Conservation (phyloP, 768 basidiomycete genomes). For the Mycena vulgaris region DNA sequence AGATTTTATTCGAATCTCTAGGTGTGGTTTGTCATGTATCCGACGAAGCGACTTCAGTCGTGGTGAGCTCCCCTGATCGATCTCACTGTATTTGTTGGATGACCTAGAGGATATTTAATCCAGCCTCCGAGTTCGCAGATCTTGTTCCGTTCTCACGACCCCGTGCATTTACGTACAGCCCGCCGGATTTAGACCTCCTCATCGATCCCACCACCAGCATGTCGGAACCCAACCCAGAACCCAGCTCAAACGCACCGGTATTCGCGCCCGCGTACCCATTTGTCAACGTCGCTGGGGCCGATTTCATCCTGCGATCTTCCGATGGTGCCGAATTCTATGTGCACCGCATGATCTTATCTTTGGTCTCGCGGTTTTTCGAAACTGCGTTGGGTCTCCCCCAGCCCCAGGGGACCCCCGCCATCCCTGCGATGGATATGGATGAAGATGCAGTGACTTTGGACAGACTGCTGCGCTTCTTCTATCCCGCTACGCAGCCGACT, state of each 20-base stretch:
- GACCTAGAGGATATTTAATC: no score
- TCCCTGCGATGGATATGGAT: not conserved
- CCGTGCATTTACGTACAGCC: no score
- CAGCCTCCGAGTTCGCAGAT: no score
- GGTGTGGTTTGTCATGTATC: no score
- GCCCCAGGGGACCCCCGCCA: not conserved
- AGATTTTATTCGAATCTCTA: no score
- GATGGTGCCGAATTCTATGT: constrained; percentile 3
- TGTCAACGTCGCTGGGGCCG: not conserved
- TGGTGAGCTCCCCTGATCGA: no score
- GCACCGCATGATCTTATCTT: constrained; percentile 1
- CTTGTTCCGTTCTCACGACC: no score
- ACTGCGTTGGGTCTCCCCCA: not conserved
- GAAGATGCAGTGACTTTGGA: not conserved
- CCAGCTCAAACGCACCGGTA: not conserved
- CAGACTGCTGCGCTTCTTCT: not conserved
- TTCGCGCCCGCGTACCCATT: not conserved
- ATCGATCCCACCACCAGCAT: no score
- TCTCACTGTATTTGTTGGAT: no score
- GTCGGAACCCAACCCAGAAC: no score
- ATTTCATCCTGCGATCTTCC: constrained; percentile 4
- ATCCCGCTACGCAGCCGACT: not conserved
- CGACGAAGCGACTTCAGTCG: no score
- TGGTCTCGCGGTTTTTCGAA: constrained; percentile 1
- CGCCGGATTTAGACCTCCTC: no score